Conservation (phyloP, 768 basidiomycete genomes). For the Termitomyces sp. region DNA sequence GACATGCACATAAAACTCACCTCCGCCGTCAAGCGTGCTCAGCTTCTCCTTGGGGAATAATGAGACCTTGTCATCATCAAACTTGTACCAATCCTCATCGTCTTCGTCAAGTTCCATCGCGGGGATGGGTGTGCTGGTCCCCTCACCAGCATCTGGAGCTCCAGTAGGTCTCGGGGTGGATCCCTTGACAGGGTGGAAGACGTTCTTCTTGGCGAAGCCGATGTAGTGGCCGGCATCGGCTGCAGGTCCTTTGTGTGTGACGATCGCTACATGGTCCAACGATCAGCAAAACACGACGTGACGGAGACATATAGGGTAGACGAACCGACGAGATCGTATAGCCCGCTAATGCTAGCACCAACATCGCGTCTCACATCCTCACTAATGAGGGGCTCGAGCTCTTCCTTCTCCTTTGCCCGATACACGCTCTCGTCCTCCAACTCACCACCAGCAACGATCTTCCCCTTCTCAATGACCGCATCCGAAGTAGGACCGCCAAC, state of each 20-base stretch:
- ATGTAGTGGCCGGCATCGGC: constrained; percentile 98
- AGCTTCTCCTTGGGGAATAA: constrained; percentile 84
- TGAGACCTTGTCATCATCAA: constrained; percentile 93
- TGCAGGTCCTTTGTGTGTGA: constrained; percentile 94
- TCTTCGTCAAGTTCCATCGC: constrained; percentile 46
- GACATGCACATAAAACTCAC: constrained; percentile 19
- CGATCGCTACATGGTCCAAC: constrained; percentile 57
- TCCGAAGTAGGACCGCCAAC: constrained; percentile 17
- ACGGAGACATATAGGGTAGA: background rate
- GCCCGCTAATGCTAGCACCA: constrained; percentile 70
- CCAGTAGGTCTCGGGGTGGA: constrained; percentile 15
- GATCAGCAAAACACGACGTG: background rate
- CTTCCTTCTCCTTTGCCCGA: constrained; percentile 57
- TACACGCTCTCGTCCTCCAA: constrained; percentile 63
- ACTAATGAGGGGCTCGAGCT: constrained; percentile 62
- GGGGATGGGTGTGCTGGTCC: constrained; percentile 11
- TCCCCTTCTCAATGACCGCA: constrained; percentile 20
- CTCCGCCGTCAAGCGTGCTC: constrained; percentile 82
- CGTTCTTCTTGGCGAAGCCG: constrained; percentile 79
- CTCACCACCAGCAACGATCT: constrained; percentile 34
- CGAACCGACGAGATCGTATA: constrained; percentile 88
- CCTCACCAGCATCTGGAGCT: constrained; percentile 13
- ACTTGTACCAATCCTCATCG: constrained; percentile 91
- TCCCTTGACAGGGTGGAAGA: constrained; percentile 44
- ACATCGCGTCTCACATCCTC: constrained; percentile 59